A percentile compares a stretch with the other conserved stretches of the same genome.
phyloP scores from a whole-genome alignment of 371 early-diverging fungal genomes.

The Mortierella sp. region DNA sequence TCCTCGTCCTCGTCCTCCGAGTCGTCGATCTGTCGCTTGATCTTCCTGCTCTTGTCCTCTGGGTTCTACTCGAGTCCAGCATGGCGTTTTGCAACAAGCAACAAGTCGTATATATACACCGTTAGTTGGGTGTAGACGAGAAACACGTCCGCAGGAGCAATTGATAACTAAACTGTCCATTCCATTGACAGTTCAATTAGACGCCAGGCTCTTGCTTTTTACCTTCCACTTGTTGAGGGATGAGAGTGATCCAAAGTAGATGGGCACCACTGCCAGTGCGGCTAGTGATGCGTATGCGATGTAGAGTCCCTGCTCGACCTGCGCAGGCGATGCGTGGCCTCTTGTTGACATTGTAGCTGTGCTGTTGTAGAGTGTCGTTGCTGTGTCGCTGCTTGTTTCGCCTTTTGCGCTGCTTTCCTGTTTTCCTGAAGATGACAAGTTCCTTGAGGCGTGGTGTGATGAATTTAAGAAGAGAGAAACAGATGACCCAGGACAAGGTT shows the following conservation, averaged over 20 bases:
- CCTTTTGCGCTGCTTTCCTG: neutral
- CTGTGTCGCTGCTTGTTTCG: neutral
- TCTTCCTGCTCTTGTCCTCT: slow-evolving; percentile 31
- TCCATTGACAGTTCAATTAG: neutral
- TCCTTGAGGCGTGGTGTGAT: too few relatives aligned
- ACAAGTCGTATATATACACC: neutral
- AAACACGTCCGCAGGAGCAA: neutral
- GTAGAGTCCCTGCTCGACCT: slow-evolving; percentile 63
- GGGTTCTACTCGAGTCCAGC: slow-evolving; percentile 22
- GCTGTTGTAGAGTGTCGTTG: neutral
- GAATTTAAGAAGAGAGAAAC: too few relatives aligned
- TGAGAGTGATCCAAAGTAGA: slow-evolving; percentile 86
- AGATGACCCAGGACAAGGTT: too few relatives aligned
- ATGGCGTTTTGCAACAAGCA: neutral
- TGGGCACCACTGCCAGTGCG: slow-evolving; percentile 88
- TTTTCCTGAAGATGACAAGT: neutral
- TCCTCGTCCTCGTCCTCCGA: slow-evolving; percentile 69
- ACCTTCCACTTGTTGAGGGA: slow-evolving; percentile 82
- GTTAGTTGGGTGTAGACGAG: neutral
- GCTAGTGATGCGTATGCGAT: slow-evolving; percentile 88
- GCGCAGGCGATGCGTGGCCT: slow-evolving; percentile 27
- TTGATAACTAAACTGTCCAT: neutral
- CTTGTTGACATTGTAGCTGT: slow-evolving; percentile 20
- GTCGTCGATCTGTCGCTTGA: slow-evolving; percentile 66
- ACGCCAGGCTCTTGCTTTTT: slow-evolving; percentile 19